Base-by-base conservation (phyloP, 1,284 basidiomycete species). In the Boletellus deceptivus region DNA sequence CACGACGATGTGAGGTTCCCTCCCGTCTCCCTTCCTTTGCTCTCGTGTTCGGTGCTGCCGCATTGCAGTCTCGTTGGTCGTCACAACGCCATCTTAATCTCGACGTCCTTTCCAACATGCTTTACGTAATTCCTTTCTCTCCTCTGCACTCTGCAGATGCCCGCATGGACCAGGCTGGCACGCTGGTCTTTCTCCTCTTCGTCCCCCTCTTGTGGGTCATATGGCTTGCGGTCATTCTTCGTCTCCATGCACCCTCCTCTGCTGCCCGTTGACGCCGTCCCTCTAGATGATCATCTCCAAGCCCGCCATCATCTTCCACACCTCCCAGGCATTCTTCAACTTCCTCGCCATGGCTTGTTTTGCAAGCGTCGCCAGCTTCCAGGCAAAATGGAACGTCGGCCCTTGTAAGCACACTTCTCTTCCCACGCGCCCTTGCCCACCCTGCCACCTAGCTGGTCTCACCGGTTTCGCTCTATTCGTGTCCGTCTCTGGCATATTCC, bases 331-430 rank as follows among this genome's bases (percentile, higher is more conserved):
- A 49, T 93, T 95, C 75, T 91, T 94, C 80, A 86, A 88, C 65
- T 94, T 95, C 65, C 77, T 95, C 42, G 83, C 89, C 10, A 87
- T 94, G 82, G 88, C 85, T 49, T 93, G 89, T 64, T 92, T 91
- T 62, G 92, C 86, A 4, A 86, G 86, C 57, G 87, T 92, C 3
- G 92, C 92, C 0, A 75, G 77, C 18, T 96, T 95, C 68, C 93
- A 96, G 60, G 84, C 86, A 6, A 86, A 88, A 60, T 93, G 83
- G 82, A 60, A 74, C 17, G 79, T 94, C 37, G 88, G 89, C 4
- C 89, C 91, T 48, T 93, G 92, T 43, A 29, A 18, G 42, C 33
- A 31, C 29, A 33, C 42, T 16, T 22, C 31, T 31, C 29, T 31
- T 31, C 42, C 36, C 48, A 47, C 50, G 48, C 45, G 7, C 34